Conservation (phyloP, 768 basidiomycete genomes). For the Suillus paluster region DNA sequence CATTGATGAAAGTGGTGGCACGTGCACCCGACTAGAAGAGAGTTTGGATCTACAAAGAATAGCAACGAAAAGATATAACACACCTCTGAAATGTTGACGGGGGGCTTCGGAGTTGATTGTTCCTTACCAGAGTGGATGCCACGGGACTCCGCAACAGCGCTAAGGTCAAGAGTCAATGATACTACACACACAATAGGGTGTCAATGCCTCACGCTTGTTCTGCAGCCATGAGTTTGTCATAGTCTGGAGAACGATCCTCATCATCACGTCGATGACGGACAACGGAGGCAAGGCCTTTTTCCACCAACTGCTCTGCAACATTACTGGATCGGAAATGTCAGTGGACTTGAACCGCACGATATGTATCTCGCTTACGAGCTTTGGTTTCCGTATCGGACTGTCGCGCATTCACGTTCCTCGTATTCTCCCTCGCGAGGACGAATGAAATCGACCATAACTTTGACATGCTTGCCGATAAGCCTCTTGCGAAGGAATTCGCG, state of each 20-base stretch:
- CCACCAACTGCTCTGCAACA: constrained; percentile 90
- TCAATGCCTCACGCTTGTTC: constrained; percentile 76
- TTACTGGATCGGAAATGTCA: constrained; percentile 56
- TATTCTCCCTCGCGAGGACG: constrained; percentile 92
- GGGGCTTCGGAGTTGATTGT: constrained; percentile 71
- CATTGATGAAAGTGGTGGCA: constrained; percentile 85
- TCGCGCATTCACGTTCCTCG: constrained; percentile 92
- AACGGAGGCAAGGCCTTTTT: constrained; percentile 88
- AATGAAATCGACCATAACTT: constrained; percentile 85
- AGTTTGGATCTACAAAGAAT: constrained; percentile 5
- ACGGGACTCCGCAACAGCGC: constrained; percentile 75
- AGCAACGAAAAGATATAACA: constrained; percentile 13
- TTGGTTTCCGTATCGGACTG: constrained; percentile 82
- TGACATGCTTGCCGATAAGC: constrained; percentile 88
- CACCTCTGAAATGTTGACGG: constrained; percentile 93
- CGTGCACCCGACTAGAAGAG: constrained; percentile 61
- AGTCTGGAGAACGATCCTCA: constrained; percentile 94
- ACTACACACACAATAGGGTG: not conserved
- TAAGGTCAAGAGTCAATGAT: constrained; percentile 35
- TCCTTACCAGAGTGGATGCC: constrained; percentile 97
- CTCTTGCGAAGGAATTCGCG: constrained; percentile 91
- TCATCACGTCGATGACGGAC: constrained; percentile 94
- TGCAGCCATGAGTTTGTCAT: constrained; percentile 94
- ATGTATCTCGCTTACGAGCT: constrained; percentile 58
- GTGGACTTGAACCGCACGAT: constrained; percentile 7